phyloP scores from a whole-genome alignment of 2,329 filamentous ascomycete genomes.

The Xylariomycetidae sp. region DNA sequence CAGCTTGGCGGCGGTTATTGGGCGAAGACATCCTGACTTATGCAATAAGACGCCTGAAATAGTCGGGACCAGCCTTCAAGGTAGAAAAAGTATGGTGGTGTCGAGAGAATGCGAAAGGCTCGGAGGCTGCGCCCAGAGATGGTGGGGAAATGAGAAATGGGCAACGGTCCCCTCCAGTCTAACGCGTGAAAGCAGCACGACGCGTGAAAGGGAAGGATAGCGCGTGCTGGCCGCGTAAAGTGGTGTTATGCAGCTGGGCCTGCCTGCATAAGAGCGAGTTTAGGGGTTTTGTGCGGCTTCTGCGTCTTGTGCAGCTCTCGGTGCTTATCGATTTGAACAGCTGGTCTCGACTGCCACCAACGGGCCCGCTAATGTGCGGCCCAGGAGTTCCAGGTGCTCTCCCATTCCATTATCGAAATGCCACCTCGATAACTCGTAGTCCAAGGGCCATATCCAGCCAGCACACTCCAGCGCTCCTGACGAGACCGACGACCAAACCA shows the following conservation, averaged over 20 bases:
- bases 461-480: too few species aligned
- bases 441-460: too few species aligned
- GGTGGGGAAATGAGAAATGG: constrained; percentile 5
- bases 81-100: too few species aligned
- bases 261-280: constrained; percentile 1
- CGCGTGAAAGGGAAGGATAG: constrained; percentile 16
- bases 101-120: too few species aligned
- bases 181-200: constrained; percentile 19
- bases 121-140: constrained; percentile 1
- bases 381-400: too few species aligned
- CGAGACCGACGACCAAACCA: too few species aligned
- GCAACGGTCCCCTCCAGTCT: constrained; percentile 1
- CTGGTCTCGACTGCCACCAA: not conserved
- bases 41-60: too few species aligned
- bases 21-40: constrained; percentile 55
- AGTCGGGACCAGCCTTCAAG: too few species aligned
- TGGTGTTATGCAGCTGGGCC: constrained; percentile 17
- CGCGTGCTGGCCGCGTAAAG: constrained; percentile 28
- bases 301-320: not conserved
- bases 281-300: not conserved
- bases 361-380: too few species aligned
- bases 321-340: constrained; percentile 2
- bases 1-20: constrained; percentile 43
- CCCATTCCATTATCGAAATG: too few species aligned
- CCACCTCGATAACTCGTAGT: too few species aligned